Evolutionary conservation across 2,329 filamentous ascomycete genomes (phyloP).

Genomic region (Hypocreales sp.): DNA sequence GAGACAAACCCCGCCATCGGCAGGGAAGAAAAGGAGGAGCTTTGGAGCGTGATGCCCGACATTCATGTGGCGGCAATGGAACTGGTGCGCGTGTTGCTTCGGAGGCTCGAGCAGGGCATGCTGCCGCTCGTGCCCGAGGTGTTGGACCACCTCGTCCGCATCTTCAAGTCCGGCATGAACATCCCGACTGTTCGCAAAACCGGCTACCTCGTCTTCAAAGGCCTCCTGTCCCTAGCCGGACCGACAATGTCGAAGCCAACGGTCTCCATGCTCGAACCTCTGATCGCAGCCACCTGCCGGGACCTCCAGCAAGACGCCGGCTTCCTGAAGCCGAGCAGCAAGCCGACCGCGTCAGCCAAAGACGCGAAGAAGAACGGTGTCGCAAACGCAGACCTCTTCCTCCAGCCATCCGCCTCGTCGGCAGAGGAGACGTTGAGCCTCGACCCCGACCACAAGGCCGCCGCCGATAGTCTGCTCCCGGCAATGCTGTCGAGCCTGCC

Average conservation of each 20-base stretch:
- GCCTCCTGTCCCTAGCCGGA: constrained; percentile 46
- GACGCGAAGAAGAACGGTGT: constrained; percentile 23
- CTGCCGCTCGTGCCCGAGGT: constrained; percentile 46
- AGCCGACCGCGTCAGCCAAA: constrained; percentile 12
- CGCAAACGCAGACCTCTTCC: constrained; percentile 60
- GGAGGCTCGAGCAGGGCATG: constrained; percentile 41
- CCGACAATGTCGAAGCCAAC: constrained; percentile 50
- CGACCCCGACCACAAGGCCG: constrained; percentile 29
- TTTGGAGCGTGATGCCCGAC: constrained; percentile 58
- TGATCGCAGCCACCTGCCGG: constrained; percentile 55
- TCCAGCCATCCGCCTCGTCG: constrained; percentile 24
- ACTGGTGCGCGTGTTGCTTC: constrained; percentile 40
- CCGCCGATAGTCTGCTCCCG: constrained; percentile 48
- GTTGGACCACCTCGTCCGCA: constrained; percentile 55
- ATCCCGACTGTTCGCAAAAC: constrained; percentile 38
- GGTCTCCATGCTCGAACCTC: constrained; percentile 42
- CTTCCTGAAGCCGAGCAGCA: constrained; percentile 24
- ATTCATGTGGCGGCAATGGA: constrained; percentile 59
- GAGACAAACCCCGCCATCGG: constrained; percentile 58
- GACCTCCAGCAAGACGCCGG: constrained; percentile 49
- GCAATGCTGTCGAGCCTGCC: constrained; percentile 47
- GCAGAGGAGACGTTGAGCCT: constrained; percentile 19
- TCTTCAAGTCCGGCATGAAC: constrained; percentile 45
- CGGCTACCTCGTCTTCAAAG: constrained; percentile 42
- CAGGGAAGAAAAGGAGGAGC: constrained; percentile 65